Percentiles rank a stretch among this genome's conserved stretches.
Evolutionary conservation across 306 rosid genomes (phyloP).

Genomic region (Abrus pulchellus): DNA sequence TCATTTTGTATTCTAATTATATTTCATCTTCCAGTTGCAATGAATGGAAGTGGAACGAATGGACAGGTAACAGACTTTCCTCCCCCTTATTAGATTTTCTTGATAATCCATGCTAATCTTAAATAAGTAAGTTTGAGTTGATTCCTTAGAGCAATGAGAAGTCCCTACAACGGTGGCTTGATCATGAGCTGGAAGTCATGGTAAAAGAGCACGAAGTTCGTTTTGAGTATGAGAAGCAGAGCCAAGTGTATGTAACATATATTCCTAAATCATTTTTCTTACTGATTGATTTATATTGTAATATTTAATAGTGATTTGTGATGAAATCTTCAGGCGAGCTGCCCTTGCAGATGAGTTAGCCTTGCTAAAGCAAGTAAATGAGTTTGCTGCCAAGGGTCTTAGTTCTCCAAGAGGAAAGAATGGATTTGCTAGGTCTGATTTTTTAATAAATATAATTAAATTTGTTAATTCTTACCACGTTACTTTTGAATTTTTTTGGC

Average conservation of each 20-base stretch:
- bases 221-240: constrained; percentile 95
- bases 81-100: constrained; percentile 43
- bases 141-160: constrained; percentile 81
- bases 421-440: constrained; percentile 78
- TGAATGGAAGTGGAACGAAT: constrained; percentile 76
- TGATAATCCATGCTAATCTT: constrained; percentile 39
- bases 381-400: constrained; percentile 82
- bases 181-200: constrained; percentile 97
- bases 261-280: constrained; percentile 11
- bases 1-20: constrained; percentile 47
- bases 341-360: constrained; percentile 94
- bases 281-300: constrained; percentile 31
- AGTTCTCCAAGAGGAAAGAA: constrained; percentile 95
- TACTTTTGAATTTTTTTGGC: neutral
- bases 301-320: constrained; percentile 32
- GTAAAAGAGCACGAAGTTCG: constrained; percentile 99
- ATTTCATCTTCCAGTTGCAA: constrained; percentile 63
- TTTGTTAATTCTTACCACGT: neutral
- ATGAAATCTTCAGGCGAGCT: constrained; percentile 76
- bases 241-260: constrained; percentile 82
- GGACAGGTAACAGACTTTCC: constrained; percentile 73
- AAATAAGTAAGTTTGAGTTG: constrained; percentile 45
- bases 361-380: constrained; percentile 85
- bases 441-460: constrained; percentile 18
- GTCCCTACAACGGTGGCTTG: constrained; percentile 94